Evolutionary conservation across 495 filamentous ascomycete species (phyloP).

Genomic region (Xylaria intraflava): DNA sequence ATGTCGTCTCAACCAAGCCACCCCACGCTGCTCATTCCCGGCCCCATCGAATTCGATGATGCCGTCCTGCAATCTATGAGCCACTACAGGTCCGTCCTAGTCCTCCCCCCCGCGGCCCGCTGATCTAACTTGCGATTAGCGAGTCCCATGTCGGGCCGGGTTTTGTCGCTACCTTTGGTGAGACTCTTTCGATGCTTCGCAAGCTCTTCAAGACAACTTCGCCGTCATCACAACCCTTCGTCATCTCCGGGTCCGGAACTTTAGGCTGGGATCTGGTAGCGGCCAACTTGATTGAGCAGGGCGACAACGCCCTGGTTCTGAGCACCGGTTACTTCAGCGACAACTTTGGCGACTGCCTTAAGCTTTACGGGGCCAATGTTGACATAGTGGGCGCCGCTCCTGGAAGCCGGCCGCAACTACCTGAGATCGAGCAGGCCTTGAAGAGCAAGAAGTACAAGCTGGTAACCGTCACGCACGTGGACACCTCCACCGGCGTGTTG

Average conservation of each 20-base stretch:
- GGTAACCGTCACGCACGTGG: constrained; percentile 91
- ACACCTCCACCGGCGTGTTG: constrained; percentile 93
- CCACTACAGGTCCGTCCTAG: constrained; percentile 73
- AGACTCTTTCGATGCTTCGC: constrained; percentile 78
- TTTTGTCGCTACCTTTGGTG: constrained; percentile 87
- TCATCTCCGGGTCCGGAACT: constrained; percentile 90
- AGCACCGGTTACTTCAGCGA: constrained; percentile 97
- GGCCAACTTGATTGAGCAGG: constrained; percentile 79
- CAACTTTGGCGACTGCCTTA: constrained; percentile 85
- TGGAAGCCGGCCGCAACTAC: constrained; percentile 79
- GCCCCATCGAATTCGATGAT: constrained; percentile 98
- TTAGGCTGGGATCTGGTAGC: constrained; percentile 95
- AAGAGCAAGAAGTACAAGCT: constrained; percentile 85
- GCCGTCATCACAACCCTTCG: constrained; percentile 78
- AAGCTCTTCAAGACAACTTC: constrained; percentile 86
- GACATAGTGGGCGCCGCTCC: constrained; percentile 86
- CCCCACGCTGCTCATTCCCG: constrained; percentile 83
- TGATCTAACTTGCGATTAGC: constrained; percentile 38
- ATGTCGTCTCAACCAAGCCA: constrained; percentile 80
- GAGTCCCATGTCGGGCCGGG: constrained; percentile 85
- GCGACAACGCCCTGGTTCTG: constrained; percentile 85
- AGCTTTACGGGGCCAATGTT: constrained; percentile 80
- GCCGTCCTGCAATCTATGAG: constrained; percentile 90
- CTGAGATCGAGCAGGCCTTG: constrained; percentile 79
- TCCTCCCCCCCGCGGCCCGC: not conserved